Percentiles rank a stretch among this genome's conserved stretches.
Evolutionary conservation across 78 protist genomes (phyloP).

Genomic region (Dictyostelium intermedium): DNA sequence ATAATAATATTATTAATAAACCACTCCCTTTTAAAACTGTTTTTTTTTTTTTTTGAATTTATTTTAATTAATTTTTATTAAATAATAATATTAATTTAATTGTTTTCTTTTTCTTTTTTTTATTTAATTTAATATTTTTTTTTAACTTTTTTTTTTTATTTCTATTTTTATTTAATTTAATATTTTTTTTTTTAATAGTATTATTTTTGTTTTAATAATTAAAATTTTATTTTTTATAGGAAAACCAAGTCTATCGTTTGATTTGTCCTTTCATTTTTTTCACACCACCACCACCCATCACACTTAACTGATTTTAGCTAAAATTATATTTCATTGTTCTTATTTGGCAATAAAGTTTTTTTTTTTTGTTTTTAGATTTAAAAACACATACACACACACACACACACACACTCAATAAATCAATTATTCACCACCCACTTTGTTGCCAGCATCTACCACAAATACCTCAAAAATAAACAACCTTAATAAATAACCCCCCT

Average conservation of each 20-base stretch:
- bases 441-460: background rate
- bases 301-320: background rate
- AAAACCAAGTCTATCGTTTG: background rate
- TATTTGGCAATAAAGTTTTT: background rate
- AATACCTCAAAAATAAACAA: background rate
- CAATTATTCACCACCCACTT: background rate
- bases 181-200: too few relatives aligned
- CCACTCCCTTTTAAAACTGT: background rate
- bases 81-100: too few relatives aligned
- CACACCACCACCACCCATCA: background rate
- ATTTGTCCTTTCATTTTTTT: background rate
- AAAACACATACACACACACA: background rate
- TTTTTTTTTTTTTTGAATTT: too few relatives aligned
- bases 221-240: background rate
- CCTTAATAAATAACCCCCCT: background rate
- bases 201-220: too few relatives aligned
- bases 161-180: too few relatives aligned
- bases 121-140: too few relatives aligned
- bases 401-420: background rate
- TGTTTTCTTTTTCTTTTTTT: too few relatives aligned
- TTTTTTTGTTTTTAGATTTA: background rate
- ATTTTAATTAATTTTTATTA: too few relatives aligned
- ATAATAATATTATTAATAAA: too few relatives aligned
- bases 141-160: too few relatives aligned
- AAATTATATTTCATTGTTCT: background rate